Evolutionary conservation across 2,329 filamentous ascomycete genomes (phyloP).

Genomic region (Colletotrichum aenigma): DNA sequence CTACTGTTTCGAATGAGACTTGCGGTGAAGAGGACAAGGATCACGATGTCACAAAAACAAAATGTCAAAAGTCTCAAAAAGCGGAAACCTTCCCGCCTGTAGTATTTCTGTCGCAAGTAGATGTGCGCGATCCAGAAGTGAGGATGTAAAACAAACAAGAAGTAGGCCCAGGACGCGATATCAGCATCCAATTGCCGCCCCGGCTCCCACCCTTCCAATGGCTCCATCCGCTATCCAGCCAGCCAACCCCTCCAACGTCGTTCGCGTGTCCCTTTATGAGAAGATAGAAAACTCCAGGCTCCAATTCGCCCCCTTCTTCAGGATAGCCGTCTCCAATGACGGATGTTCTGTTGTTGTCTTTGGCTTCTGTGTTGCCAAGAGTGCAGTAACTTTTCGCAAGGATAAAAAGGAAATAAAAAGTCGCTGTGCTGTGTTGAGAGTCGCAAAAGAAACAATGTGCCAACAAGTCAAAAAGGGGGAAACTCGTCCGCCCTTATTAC

Average conservation of each 20-base stretch:
- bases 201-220: neutral
- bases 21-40: neutral
- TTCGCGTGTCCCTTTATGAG: neutral
- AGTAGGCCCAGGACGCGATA: neutral
- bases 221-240: neutral
- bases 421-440: neutral
- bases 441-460: neutral
- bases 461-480: neutral
- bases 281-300: conserved; percentile 12
- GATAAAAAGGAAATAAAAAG: neutral
- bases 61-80: neutral
- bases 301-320: neutral
- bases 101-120: neutral
- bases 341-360: neutral
- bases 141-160: neutral
- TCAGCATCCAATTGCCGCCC: neutral
- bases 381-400: neutral
- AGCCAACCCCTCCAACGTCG: neutral
- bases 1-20: neutral
- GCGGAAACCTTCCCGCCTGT: neutral
- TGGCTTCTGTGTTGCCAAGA: neutral
- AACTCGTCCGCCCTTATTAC: neutral
- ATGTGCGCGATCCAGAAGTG: neutral
- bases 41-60: neutral
- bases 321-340: neutral